phyloP scores from a whole-genome alignment of 139 green algal species.

The Chlamydomonas sp. region DNA sequence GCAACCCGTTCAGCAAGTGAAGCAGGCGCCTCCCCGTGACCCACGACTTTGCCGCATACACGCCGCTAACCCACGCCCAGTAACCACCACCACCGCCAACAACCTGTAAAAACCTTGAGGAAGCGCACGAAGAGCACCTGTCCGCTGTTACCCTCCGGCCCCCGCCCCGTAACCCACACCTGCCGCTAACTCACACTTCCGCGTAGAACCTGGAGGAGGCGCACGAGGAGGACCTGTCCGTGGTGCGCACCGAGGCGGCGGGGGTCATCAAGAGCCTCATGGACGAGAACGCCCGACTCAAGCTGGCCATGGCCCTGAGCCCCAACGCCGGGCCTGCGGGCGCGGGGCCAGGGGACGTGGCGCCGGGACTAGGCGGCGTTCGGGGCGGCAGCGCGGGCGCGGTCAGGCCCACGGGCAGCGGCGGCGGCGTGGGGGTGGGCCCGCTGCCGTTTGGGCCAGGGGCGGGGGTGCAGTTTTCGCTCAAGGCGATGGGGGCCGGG shows the following conservation, averaged over 20 bases:
- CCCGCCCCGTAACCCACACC: neutral
- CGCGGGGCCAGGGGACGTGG: neutral
- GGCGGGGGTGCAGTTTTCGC: no score
- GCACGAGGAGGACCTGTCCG: conserved; percentile 15
- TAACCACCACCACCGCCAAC: no score
- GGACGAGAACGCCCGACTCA: conserved; percentile 21
- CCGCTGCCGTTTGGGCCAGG: no score
- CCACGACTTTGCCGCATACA: no score
- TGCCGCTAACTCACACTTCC: neutral
- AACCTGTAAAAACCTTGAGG: no score
- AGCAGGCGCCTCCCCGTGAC: no score
- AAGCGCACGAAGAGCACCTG: no score
- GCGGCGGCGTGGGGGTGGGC: no score
- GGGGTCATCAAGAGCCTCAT: neutral
- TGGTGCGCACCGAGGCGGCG: conserved; percentile 3
- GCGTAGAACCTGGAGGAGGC: conserved; percentile 15
- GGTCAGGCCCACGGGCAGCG: no score
- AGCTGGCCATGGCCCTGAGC: neutral
- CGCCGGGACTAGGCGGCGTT: neutral
- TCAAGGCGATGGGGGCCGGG: no score
- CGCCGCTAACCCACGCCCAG: no score
- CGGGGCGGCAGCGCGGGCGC: neutral
- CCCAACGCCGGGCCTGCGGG: neutral
- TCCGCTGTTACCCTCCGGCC: neutral
- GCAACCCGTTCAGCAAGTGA: no score